Base-by-base conservation (phyloP, 495 filamentous ascomycete genomes). In the Podospora sp. region DNA sequence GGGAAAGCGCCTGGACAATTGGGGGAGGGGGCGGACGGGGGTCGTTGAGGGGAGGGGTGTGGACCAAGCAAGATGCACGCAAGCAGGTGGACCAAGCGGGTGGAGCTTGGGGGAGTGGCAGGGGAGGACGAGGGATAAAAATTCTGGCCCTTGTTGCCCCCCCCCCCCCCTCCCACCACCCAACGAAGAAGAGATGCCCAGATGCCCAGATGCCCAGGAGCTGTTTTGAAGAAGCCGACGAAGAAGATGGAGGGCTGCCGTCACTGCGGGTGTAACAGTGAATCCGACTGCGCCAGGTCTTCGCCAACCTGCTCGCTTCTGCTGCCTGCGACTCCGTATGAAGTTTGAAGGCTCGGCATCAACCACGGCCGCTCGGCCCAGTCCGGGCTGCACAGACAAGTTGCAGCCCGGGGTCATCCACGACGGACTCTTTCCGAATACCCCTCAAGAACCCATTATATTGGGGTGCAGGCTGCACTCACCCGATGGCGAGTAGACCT, bases 1-100 rank as follows among this genome's bases (percentile, higher is more conserved):
- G 58, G 68, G 66, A 75, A 71, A 72, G 60, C 72, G 72, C 69
- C 72, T 74, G 68, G 66, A 69, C 64, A 65, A 63, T 46, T 49
- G 68, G 56, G 65, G 63, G 40, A 52, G 22, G 64, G 69, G 63
- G 65, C 60, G 55, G 66, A 65, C 66, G 63, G 67, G 59, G 65
- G 64, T 26, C 26, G 21, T n/a, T 58, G 68, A 50, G 35, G 71
- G 63, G 62, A 65, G 70, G 73, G 69, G 75, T 56, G 72, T 74
- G 69, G 70, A 57, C 71, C 72, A 67, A 76, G 70, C 62, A 70
- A 57, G 20, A 67, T 71, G 71, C 71, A 73, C 69, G 67, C 60
- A 74, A 75, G 73, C 72, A 71, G 67, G 70, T 76, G 75, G 73
- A 77, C 75, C 75, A 75, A 75, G 74, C 72, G 69, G 73, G 71